phyloP scores from a whole-genome alignment of 805 yeast genomes.

The baker's yeast (Saccharomyces cerevisiae) region DNA sequence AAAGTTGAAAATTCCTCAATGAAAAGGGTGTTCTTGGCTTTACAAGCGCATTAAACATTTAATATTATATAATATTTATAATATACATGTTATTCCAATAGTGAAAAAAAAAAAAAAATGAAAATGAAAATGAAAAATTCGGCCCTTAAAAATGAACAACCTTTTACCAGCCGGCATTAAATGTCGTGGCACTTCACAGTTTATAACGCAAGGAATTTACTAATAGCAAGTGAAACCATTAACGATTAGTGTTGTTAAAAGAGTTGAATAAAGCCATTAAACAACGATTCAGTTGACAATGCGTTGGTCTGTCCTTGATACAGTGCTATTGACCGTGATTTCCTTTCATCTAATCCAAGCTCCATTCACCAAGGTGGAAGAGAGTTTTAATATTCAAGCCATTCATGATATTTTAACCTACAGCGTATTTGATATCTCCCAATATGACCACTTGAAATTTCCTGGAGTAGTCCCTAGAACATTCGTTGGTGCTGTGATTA shows the following conservation, averaged over 20 bases:
- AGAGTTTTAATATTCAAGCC: constrained; percentile 86
- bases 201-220: neutral
- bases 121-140: neutral
- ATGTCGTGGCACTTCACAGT: neutral
- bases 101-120: neutral
- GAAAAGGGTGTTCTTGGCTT: neutral
- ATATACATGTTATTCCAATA: neutral
- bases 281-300: constrained; percentile 4
- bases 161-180: neutral
- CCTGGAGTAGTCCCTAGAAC: constrained; percentile 90
- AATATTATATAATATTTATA: neutral
- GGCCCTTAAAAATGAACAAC: neutral
- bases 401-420: constrained; percentile 66
- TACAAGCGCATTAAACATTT: neutral
- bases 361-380: constrained; percentile 90
- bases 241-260: neutral
- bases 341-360: constrained; percentile 45
- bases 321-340: constrained; percentile 39
- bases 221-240: neutral
- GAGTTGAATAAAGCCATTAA: neutral
- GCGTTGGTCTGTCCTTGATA: constrained; percentile 23
- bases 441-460: constrained; percentile 67
- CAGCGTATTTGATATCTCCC: constrained; percentile 39
- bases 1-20: neutral
- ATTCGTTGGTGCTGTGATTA: constrained; percentile 58